Evolutionary conservation across 768 basidiomycete genomes (phyloP), one percentile per base, ranked within the genome.

Genomic region (Russula vinacea): DNA sequence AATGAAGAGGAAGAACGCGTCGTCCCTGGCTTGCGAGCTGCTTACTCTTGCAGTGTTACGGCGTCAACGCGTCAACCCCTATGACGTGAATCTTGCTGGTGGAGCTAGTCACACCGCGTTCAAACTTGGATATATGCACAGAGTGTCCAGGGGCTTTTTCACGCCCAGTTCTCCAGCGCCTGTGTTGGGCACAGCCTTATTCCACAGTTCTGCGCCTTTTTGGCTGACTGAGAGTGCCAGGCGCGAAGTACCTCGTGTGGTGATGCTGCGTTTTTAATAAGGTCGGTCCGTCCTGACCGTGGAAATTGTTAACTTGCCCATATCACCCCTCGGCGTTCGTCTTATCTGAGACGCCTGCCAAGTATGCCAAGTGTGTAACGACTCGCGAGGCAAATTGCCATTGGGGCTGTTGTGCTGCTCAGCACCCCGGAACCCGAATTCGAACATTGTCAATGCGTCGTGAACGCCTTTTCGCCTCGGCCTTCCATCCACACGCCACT

Each of bases 111-210:
- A 11, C 22, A n/a, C n/a, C n/a, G n/a, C n/a, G n/a, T n/a, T n/a
- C n/a, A 47, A 47, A 22, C 45, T 26, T 26, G 49, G 49, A 50
- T 17, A 16, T 16, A 29, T 50, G 11, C 13, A 26, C 49, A 29
- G 26, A 50, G 49, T 50, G 49, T 50, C 49, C 49, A 13, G 49
- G 49, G 49, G 49, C 49, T 50, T 26, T 16, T 14, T 49, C 47
- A 16, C 26, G 9, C 6, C 4, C 13, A n/a, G 22, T 26, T 49
- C 22, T 26, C 49, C 7, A 14, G 26, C 26, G 49, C 26, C 26
- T 9, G 6, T 50, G 11, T 50, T 17, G 5, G 3, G 14, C 49
- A 50, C 49, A 50, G 26, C 49, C 49, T 17, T 9, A 10, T 13
- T 9, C 49, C 49, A 50, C 49, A 29, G 24, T 49, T 50, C 26